These are phyloP conservation scores for Triticum urartu DNA, from an alignment of 176 grass and related monocot genomes.

Conservation along the genomic window DNA sequence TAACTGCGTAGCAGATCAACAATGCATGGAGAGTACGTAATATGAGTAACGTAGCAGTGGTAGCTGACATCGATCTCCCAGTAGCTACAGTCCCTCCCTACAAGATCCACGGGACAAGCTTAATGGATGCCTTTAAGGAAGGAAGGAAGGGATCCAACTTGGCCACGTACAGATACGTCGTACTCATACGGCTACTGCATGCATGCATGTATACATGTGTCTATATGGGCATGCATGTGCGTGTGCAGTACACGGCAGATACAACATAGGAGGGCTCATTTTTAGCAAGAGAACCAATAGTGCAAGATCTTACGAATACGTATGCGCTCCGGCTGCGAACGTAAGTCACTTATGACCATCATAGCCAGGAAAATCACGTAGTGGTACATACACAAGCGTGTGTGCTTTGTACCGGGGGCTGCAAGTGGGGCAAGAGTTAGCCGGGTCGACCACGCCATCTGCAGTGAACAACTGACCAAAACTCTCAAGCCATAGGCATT, in stretches of 20 bases:
- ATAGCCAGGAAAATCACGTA: background rate
- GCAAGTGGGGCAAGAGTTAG: background rate
- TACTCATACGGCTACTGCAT: background rate
- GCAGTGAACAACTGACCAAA: background rate
- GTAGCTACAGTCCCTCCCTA: background rate
- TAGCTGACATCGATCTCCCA: background rate
- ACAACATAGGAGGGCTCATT: background rate
- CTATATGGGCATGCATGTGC: too few relatives aligned
- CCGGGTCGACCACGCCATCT: background rate
- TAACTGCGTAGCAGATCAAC: background rate
- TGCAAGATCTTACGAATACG: background rate
- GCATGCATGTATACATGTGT: background rate
- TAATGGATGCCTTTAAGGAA: background rate
- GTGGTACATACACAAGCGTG: too few relatives aligned
- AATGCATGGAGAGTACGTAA: too few relatives aligned
- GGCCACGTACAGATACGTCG: background rate
- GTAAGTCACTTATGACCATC: background rate
- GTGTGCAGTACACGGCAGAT: background rate
- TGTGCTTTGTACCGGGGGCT: too few relatives aligned
- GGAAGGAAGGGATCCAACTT: too few relatives aligned
- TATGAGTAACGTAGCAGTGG: too few relatives aligned
- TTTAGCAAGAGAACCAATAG: background rate
- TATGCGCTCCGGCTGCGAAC: background rate
- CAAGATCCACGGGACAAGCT: background rate
- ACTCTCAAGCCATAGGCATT: background rate